Evolutionary conservation across 2,329 filamentous ascomycete genomes (phyloP), one percentile per base, ranked within the genome.

Genomic region (Emmonsia crescens): DNA sequence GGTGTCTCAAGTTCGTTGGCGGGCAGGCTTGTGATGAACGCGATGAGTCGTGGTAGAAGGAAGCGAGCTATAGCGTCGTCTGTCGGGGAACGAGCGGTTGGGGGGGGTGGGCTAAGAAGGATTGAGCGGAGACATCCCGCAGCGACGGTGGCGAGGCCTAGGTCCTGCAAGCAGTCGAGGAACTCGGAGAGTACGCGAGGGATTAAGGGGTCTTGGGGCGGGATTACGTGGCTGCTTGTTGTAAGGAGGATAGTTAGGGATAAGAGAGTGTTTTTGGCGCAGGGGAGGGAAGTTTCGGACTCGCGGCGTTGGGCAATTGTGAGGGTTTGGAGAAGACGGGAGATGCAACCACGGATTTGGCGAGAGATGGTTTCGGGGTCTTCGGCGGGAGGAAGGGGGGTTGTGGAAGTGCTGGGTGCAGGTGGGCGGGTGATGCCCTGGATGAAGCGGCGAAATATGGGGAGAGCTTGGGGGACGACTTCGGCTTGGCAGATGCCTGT

Each of bases 231-330:
- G 63, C 85, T 82, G 6, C 89, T 89, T 48, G 87, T 87, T 9
- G 91, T 96, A 63, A 99, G 86, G 9, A 99, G 82, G 63, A 99
- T 89, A 0, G 94, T 96, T 55, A 88, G 87, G 0, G 91, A 90
- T 56, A 99, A 80, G 5, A 99, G 83, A 4, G 88, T 89, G 70
- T 97, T 99, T 79, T 95, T 96, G 70, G 96, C 93, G 72, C 91
- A 96, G 1, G 88, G 80, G 29, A 99, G 80, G 2, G 91, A 91
- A 5, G 88, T 86, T 24, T 92, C 86, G 3, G 80, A 83, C 65
- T 80, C 79, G 40, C 79, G 76, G 38, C 79, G 75, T 67, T 81
- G 77, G 21, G 78, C 77, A 48, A 78, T 72, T 8, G 74, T 74
- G 52, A 80, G 72, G 60, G 95, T 94, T 21, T 87, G 84, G 29